Evolutionary conservation across 2,329 filamentous ascomycete genomes (phyloP), one percentile per base, ranked within the genome.

Genomic region (Exophiala oligosperma): DNA sequence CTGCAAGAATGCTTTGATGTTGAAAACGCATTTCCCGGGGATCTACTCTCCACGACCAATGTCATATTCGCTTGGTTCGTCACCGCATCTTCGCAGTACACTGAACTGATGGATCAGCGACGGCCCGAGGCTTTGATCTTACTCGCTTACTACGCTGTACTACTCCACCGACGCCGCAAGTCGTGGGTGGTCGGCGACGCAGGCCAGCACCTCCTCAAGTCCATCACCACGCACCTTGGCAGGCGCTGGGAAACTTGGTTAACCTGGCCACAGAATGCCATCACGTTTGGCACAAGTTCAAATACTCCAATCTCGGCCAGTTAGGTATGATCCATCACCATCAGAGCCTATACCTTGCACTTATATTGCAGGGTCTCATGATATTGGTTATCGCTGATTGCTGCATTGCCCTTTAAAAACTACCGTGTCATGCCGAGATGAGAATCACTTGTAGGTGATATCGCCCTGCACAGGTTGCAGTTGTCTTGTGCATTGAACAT

Each of bases 141-240:
- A 14, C 67, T 78, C 3, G 76, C 75, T 1, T 73, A 79, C 59
- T 79, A 74, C 59, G 72, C 72, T 0, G 73, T 79, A 7, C 57
- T 77, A 2, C 52, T 77, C 17, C 71, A 77, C 61, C 59, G 61
- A 1, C 67, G 65, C n/a, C 66, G 67, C 5, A 58, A 70, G 7
- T 67, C 65, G 32, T 78, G 76, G 75, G 48, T 67, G 3, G 70
- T 75, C 49, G 66, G 65, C 3, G 66, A 72, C 54, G 64, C 68
- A 5, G 71, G 71, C 0, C n/a, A 43, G 14, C 70, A 64, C 41
- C n/a, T 72, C 17, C 62, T 73, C 29, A 47, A 60, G 11, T 52
- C 60, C 1, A 64, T 73, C 44, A 59, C 28, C 8, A 28, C 52
- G 12, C 66, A 68, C 44, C 55, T 72, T 5, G 70, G 70, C 1